These are phyloP conservation scores for Solanum pinnatisectum DNA, from an alignment of 257 asterid species.

Conservation along the genomic window DNA sequence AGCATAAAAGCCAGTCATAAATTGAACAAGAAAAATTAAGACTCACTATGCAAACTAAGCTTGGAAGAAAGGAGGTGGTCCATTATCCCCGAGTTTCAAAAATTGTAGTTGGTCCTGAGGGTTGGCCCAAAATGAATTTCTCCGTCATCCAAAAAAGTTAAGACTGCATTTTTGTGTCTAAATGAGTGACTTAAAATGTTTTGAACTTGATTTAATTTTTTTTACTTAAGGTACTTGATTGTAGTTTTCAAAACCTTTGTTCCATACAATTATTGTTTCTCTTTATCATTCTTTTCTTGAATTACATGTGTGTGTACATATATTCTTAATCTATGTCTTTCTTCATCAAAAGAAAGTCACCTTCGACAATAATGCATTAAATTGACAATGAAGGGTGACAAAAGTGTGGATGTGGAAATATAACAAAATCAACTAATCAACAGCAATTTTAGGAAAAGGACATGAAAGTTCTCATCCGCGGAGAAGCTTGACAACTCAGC, in stretches of 20 bases:
- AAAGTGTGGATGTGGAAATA: not conserved
- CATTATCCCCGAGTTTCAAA: not conserved
- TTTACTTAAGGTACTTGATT: not conserved
- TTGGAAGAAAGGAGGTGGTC: not conserved
- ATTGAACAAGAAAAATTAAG: not conserved
- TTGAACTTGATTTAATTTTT: not conserved
- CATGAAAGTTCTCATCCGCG: not conserved
- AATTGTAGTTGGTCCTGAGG: not conserved
- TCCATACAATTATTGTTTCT: not conserved
- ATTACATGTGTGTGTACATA: not conserved
- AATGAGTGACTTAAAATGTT: not conserved
- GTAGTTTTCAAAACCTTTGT: not conserved
- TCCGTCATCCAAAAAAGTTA: not conserved
- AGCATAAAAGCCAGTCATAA: not conserved
- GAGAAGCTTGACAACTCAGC: not conserved
- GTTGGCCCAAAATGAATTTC: not conserved
- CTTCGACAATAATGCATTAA: not conserved
- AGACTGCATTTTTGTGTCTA: not conserved
- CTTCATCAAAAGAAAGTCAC: not conserved
- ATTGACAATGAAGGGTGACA: not conserved
- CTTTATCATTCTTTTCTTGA: not conserved
- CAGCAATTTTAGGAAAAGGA: not conserved
- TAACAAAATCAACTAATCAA: not conserved
- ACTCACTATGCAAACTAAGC: not conserved
- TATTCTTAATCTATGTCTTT: not conserved